Conservation (phyloP, 192 early-diverging fungal species). For the Backusella mclennaniae region DNA sequence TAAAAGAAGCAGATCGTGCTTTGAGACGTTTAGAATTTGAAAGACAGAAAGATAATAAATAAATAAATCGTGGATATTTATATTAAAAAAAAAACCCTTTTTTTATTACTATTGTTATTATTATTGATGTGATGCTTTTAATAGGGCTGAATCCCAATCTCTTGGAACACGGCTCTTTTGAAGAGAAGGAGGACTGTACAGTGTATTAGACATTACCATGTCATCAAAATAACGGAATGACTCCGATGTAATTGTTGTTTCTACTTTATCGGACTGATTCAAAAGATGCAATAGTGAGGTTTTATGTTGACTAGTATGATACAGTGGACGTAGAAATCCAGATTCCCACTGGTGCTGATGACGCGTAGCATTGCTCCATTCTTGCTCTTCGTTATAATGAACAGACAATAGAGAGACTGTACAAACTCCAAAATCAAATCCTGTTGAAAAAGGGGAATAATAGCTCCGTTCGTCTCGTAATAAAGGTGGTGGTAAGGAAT, state of each 20-base stretch:
- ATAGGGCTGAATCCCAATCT: slow-evolving; percentile 3
- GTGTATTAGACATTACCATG: neutral
- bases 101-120: neutral
- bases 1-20: slow-evolving; percentile 42
- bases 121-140: neutral
- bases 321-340: neutral
- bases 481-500: neutral
- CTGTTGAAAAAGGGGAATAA: slow-evolving; percentile 15
- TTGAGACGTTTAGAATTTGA: slow-evolving; percentile 37
- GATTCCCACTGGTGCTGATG: neutral
- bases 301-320: slow-evolving; percentile 3
- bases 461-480: neutral
- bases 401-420: neutral
- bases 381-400: neutral
- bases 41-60: slow-evolving; percentile 5
- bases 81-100: neutral
- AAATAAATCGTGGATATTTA: neutral
- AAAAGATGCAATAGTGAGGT: slow-evolving; percentile 2
- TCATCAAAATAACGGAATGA: slow-evolving; percentile 11
- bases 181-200: neutral
- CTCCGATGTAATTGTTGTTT: slow-evolving; percentile 11
- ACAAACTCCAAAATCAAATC: slow-evolving; percentile 12
- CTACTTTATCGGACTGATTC: slow-evolving; percentile 11
- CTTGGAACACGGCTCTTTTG: neutral
- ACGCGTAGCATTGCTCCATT: too few species aligned